Conservation (phyloP, 2,329 filamentous ascomycete genomes). For the Colletotrichum sp. region DNA sequence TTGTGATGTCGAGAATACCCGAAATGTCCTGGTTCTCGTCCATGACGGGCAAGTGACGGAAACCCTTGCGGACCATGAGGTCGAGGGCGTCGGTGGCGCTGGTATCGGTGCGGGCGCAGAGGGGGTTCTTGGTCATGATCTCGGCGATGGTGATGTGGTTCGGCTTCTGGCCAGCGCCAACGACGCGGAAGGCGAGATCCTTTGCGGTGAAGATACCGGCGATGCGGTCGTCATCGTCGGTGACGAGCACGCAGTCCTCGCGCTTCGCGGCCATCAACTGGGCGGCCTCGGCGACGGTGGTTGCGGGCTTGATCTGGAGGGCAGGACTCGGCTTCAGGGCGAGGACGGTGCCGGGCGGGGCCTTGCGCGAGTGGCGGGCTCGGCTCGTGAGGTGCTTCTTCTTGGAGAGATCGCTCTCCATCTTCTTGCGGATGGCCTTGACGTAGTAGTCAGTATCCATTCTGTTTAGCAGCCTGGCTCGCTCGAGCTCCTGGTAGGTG, state of each 20-base stretch:
- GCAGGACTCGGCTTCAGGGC: conserved; percentile 94
- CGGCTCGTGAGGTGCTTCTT: conserved; percentile 85
- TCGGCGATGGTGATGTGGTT: conserved; percentile 91
- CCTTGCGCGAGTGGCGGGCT: conserved; percentile 87
- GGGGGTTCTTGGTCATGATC: conserved; percentile 99
- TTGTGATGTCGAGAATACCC: conserved; percentile 97
- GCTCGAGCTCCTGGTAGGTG: conserved; percentile 22
- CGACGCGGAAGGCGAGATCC: conserved; percentile 95
- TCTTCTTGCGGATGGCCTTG: conserved; percentile 94
- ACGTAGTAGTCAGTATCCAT: conserved; percentile 36
- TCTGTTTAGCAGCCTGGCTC: conserved; percentile 13
- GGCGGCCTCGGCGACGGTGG: conserved; percentile 93
- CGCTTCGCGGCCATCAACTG: conserved; percentile 99
- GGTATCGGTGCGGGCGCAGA: conserved; percentile 96
- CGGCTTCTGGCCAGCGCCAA: conserved; percentile 88
- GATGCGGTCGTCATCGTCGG: conserved; percentile 96
- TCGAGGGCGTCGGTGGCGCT: conserved; percentile 97
- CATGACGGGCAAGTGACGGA: conserved; percentile 97
- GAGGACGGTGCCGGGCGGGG: conserved; percentile 93
- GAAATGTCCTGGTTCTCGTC: conserved; percentile 99
- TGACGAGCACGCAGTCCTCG: conserved; percentile 97
- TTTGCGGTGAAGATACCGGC: conserved; percentile 99
- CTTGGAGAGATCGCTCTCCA: conserved; percentile 97
- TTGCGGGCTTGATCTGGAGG: conserved; percentile 95
- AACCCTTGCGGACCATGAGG: conserved; percentile 97